Base-by-base conservation (phyloP, 23 red algal genomes). In the Gracilaria domingensis region DNA sequence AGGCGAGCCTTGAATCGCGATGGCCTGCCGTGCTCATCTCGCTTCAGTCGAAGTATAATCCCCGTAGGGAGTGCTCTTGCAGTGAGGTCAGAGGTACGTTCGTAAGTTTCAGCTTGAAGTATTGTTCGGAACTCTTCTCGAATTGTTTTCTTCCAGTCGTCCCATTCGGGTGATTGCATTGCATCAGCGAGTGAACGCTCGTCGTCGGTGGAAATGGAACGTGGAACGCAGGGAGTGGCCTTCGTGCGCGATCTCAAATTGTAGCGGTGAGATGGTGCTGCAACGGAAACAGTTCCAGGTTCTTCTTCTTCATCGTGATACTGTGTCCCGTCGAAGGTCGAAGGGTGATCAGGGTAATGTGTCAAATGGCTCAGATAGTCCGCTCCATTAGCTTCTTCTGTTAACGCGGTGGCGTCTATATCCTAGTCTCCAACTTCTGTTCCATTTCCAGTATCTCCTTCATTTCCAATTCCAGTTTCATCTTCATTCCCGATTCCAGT, bases 11-110 rank as follows among this genome's bases (percentile, higher is more conserved):
- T 92, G 61, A 60, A 83, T 24, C 62, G 12, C 11, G 2, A 12
- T 3, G 88, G 76, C 5, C 0, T 11, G 11, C 62, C 74, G 49
- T 59, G 21, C 45, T 92, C 77, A 51, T 92, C 78, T 3, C 88
- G 56, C 61, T 82, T 92, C 56, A 92, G 44, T 23, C 80, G 65
- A 12, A 92, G 78, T 0, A 92, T 75, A 23, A 92, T 72, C 8
- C 42, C 44, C 6, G 49, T 82, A 9, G 75, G 75, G 5, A 92
- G 32, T 54, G 61, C 32, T 29, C 53, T 56, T 7, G 9, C 42
- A 28, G 38, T 20, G 34, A 30, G 6, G 32, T 77, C 47, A 2
- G 23, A 8, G 8, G 51, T 37, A 9, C 25, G 30, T 20, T 12
- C 33, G 33, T 54, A 88, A 17, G 67, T 88, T 13, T 32, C 35